Base-by-base conservation (phyloP, 768 basidiomycete genomes). In the Cystobasidium ongulense region DNA sequence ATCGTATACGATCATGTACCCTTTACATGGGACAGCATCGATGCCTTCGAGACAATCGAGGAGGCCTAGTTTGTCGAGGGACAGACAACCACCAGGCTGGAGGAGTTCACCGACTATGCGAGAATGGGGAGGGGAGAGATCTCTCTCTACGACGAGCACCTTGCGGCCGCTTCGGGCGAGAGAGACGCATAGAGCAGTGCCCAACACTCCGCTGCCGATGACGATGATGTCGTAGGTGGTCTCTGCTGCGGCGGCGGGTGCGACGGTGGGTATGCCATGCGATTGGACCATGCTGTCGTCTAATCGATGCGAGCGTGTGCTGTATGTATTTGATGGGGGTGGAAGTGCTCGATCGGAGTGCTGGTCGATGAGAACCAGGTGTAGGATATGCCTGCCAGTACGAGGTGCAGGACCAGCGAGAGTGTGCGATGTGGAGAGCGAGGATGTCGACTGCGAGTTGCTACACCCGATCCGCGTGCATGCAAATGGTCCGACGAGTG, bases 21-120 rank as follows among this genome's bases (percentile, higher is more conserved):
- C 95, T 66, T 88, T 83, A 17, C 87, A 89, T 0, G 87, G 86
- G 35, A 92, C 84, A 0, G 93, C 88, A 80, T 91, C 94, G 72
- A 98, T 94, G n/a, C 86, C 88, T 29, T 97, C 90, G 54, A 96
- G 81, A 67, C 87, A 88, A 7, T 82, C 82, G 61, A 86, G 86
- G 76, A 99, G 80, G 0, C 92, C 94, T n/a, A 99, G 86, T 41
- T 85, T 82, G 72, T 86, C 82, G 54, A 99, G 82, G 0, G 92
- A 87, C 15, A 84, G 83, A 27, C 92, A 87, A 0, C 96, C 96
- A 0, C 89, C 93, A 1, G 96, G 96, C 79, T 99, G 96, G 27
- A 99, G 83, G 0, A 98, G 87, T 81, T 99, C 96, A 29, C 96
- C 96, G 38, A 98, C 96, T 76, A 99, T 98, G 21, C 96, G 86